These are phyloP conservation scores for Cercophora scortea DNA, from an alignment of 495 filamentous ascomycete species.

Conservation along the genomic window DNA sequence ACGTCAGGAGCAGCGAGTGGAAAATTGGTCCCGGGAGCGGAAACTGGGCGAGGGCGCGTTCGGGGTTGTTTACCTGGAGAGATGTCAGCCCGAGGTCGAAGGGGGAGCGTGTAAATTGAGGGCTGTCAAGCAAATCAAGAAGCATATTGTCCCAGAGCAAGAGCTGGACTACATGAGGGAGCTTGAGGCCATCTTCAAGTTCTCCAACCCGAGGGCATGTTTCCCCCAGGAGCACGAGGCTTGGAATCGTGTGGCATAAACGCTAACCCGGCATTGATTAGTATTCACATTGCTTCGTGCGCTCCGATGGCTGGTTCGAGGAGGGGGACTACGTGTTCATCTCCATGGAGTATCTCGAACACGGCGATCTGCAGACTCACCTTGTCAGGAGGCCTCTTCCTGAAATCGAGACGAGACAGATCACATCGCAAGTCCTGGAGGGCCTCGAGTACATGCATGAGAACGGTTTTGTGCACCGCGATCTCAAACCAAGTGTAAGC, in stretches of 20 bases:
- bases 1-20: conserved; percentile 2
- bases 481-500: conserved; percentile 35
- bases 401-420: conserved; percentile 29
- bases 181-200: conserved; percentile 11
- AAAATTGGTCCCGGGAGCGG: conserved; percentile 3
- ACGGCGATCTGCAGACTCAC: conserved; percentile 24
- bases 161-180: conserved; percentile 6
- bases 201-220: conserved; percentile 7
- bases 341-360: conserved; percentile 34
- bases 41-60: conserved; percentile 5
- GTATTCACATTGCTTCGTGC: conserved; percentile 20
- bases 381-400: conserved; percentile 1
- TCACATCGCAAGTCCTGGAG: conserved; percentile 35
- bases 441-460: conserved; percentile 41
- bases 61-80: conserved; percentile 7
- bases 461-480: conserved; percentile 41
- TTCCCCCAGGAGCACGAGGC: not conserved
- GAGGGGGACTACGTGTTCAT: conserved; percentile 24
- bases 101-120: not conserved
- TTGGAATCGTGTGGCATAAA: not conserved
- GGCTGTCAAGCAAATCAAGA: conserved; percentile 12
- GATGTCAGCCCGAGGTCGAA: not conserved
- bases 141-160: not conserved
- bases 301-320: conserved; percentile 34
- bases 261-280: not conserved